These are phyloP conservation scores for Penicillium sp. DNA, from an alignment of 2,329 filamentous ascomycete genomes.

Conservation along the genomic window DNA sequence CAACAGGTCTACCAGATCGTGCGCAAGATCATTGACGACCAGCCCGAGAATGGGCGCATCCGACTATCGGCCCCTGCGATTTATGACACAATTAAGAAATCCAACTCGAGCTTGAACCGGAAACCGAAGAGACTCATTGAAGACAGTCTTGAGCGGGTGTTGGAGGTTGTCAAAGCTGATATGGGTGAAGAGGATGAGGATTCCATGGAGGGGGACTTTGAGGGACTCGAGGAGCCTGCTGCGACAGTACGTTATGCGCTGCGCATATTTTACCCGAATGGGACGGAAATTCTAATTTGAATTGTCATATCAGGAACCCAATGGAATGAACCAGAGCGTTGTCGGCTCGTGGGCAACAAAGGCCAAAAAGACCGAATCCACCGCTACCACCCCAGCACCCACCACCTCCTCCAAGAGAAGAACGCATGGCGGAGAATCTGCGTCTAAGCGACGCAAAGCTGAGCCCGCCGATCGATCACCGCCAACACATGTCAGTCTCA, in stretches of 20 bases:
- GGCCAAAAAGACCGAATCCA: conserved; percentile 31
- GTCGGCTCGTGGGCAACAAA: conserved; percentile 57
- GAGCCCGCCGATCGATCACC: conserved; percentile 60
- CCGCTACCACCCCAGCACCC: conserved; percentile 18
- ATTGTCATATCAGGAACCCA: conserved; percentile 45
- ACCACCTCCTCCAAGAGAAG: conserved; percentile 51
- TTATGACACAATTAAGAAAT: conserved; percentile 76
- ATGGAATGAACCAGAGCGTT: conserved; percentile 65
- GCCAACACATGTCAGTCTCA: conserved; percentile 64
- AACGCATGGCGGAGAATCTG: conserved; percentile 63
- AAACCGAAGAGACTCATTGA: conserved; percentile 78
- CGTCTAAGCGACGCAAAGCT: conserved; percentile 62
- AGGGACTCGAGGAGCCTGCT: conserved; percentile 44
- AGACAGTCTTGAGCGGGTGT: conserved; percentile 77
- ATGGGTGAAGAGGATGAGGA: conserved; percentile 56
- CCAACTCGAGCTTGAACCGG: conserved; percentile 81
- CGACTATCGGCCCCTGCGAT: conserved; percentile 60
- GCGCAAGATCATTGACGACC: conserved; percentile 69
- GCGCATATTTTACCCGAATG: not conserved
- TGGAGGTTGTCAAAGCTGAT: conserved; percentile 68
- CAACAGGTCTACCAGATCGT: conserved; percentile 72
- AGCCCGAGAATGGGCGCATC: conserved; percentile 48
- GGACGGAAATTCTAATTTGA: not conserved
- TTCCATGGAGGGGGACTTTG: conserved; percentile 51
- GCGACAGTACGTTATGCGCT: conserved; percentile 32